Evolutionary conservation across 1,284 basidiomycete genomes (phyloP).

Genomic region (Trichosporon faecale): DNA sequence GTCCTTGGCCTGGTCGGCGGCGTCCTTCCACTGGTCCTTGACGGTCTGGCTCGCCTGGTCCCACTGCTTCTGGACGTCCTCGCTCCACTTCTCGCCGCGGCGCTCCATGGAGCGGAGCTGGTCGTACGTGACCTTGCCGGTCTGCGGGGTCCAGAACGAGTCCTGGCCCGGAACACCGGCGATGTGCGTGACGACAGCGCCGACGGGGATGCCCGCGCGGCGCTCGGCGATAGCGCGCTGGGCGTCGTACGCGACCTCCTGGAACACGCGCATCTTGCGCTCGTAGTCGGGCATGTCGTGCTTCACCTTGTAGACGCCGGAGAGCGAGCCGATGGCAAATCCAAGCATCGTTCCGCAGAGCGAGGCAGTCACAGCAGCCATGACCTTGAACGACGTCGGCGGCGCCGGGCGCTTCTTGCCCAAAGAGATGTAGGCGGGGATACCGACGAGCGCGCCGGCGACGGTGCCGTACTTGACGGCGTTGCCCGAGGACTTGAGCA

Average conservation of each 20-base stretch:
- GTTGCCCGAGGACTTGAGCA: conserved; percentile 35
- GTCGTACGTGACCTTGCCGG: conserved; percentile 1
- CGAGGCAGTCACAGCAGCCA: conserved; percentile 13
- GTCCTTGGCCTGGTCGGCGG: background rate
- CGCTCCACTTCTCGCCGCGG: conserved; percentile 2
- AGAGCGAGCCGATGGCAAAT: conserved; percentile 37
- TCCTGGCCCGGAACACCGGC: conserved; percentile 15
- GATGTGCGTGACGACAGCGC: conserved; percentile 18
- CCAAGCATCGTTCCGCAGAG: conserved; percentile 36
- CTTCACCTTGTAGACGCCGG: conserved; percentile 35
- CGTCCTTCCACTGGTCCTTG: background rate
- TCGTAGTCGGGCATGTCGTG: conserved; percentile 38
- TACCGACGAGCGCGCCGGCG: conserved; percentile 25
- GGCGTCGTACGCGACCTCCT: conserved; percentile 36
- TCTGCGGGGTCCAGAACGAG: conserved; percentile 3
- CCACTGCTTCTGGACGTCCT: background rate
- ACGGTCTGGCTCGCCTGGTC: background rate
- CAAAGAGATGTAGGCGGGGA: conserved; percentile 29
- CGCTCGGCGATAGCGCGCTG: conserved; percentile 23
- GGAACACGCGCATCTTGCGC: conserved; percentile 41
- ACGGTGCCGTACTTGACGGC: conserved; percentile 28
- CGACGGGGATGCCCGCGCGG: conserved; percentile 17
- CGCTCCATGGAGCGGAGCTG: background rate
- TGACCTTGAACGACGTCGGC: conserved; percentile 16
- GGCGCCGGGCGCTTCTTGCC: conserved; percentile 2